These are phyloP conservation scores for Populus alba DNA, from an alignment of 345 rosid species.

Conservation along the genomic window DNA sequence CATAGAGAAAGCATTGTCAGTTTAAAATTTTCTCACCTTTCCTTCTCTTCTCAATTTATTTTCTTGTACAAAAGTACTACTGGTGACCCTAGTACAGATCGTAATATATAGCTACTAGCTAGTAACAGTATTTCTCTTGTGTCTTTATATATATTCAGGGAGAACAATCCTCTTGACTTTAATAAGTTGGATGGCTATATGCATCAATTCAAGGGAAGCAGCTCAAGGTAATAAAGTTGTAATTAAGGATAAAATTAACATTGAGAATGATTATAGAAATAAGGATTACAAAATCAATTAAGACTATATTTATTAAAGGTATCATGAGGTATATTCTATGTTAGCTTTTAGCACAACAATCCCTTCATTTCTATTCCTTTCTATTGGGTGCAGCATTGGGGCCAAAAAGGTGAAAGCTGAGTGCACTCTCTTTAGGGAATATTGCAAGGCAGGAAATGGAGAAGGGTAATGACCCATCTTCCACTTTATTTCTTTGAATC, in stretches of 20 bases:
- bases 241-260: neutral
- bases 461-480: constrained; percentile 63
- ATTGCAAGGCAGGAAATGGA: constrained; percentile 70
- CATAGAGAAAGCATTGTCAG: constrained; percentile 62
- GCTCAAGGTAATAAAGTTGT: constrained; percentile 56
- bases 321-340: constrained; percentile 33
- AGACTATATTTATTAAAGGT: constrained; percentile 5
- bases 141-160: constrained; percentile 31
- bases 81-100: no score
- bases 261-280: neutral
- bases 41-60: neutral
- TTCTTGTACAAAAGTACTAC: neutral
- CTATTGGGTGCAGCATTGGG: constrained; percentile 70
- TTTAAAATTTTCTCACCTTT: neutral
- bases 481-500: neutral
- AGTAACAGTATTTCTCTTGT: neutral
- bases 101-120: neutral
- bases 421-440: constrained; percentile 76
- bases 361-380: constrained; percentile 9
- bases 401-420: constrained; percentile 92
- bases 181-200: constrained; percentile 63
- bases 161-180: constrained; percentile 53
- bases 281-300: neutral
- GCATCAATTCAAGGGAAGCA: constrained; percentile 97
- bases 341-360: constrained; percentile 23